Evolutionary conservation across 225 moss, liverwort and hornwort genomes (phyloP).

Genomic region (Anthoceros angustus): DNA sequence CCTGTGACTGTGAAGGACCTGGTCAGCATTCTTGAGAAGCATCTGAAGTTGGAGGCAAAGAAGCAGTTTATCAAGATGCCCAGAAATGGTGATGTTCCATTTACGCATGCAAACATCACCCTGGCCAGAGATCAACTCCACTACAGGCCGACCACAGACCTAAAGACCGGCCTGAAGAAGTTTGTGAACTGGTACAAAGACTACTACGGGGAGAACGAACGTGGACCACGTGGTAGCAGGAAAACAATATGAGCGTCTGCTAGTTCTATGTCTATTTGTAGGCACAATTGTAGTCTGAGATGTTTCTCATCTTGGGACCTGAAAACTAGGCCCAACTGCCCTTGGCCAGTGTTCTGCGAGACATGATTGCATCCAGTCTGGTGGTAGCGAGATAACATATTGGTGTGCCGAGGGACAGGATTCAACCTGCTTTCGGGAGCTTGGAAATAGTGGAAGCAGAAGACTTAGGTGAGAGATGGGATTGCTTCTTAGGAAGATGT

Average conservation of each 20-base stretch:
- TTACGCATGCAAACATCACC: background rate
- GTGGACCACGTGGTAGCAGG: background rate
- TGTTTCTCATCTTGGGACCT: background rate
- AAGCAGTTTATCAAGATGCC: constrained; percentile 2
- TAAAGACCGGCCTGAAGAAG: background rate
- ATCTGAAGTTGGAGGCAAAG: background rate
- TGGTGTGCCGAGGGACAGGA: constrained; percentile 3
- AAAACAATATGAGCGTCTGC: background rate
- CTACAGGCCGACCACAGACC: background rate
- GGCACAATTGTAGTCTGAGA: background rate
- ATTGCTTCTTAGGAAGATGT: background rate
- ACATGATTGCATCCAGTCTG: no score
- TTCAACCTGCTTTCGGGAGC: background rate
- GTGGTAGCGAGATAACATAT: background rate
- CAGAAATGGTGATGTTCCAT: background rate
- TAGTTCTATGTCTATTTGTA: background rate
- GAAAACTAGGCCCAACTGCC: no score
- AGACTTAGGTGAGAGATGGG: background rate
- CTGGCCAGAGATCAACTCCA: background rate
- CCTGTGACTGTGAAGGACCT: background rate
- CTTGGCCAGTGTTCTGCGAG: no score
- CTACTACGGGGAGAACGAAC: background rate
- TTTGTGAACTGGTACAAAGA: background rate
- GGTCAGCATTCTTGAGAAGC: constrained; percentile 4
- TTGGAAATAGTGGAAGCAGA: background rate